Evolutionary conservation across 2,329 filamentous ascomycete genomes (phyloP), one percentile per base, ranked within the genome.

Genomic region (Fusarium hostae): DNA sequence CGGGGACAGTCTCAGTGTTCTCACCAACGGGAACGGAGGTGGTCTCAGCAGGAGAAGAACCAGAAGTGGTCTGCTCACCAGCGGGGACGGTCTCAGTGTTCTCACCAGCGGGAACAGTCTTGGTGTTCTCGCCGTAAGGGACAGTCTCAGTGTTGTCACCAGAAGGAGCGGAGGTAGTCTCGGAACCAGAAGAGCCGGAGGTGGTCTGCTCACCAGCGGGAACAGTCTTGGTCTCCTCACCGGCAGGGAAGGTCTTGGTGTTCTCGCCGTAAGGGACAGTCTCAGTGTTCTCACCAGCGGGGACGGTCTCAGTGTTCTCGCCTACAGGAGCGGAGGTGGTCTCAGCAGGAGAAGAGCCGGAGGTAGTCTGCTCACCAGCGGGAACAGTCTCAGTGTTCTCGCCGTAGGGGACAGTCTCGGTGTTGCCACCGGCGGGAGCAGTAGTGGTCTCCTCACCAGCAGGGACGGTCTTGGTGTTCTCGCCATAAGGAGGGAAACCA

Each of bases 11-110:
- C 51, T 61, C 18, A 50, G 59, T 60, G 16, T 63, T 41, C n/a
- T 66, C 59, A 1, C 45, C 62, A 32, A 18, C 22, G 2, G 61
- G 54, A 52, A 55, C 10, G 88, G 77, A 88, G 66, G 81, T 81
- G 62, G 84, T 78, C 5, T 79, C 76, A 45, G 86, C 88, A 61
- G 82, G 81, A 81, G 86, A 77, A 86, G 79, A 54, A 85, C 86
- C 50, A 8, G 68, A 60, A 8, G 56, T 72, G 30, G 63, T 72
- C 61, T 72, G 34, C 54, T 62, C 67, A 8, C 61, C 68, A 44
- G 48, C 57, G 13, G 70, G 70, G 28, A 60, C 44, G 6, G 71
- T 71, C 59, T 64, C 28, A n/a, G 59, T 72, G 35, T 70, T 57
- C n/a, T 65, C 65, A 3, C 63, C 70, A 22, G 47, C 37, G 12